Conservation (phyloP, 2,329 filamentous ascomycete genomes). For the Penicillium sp. region DNA sequence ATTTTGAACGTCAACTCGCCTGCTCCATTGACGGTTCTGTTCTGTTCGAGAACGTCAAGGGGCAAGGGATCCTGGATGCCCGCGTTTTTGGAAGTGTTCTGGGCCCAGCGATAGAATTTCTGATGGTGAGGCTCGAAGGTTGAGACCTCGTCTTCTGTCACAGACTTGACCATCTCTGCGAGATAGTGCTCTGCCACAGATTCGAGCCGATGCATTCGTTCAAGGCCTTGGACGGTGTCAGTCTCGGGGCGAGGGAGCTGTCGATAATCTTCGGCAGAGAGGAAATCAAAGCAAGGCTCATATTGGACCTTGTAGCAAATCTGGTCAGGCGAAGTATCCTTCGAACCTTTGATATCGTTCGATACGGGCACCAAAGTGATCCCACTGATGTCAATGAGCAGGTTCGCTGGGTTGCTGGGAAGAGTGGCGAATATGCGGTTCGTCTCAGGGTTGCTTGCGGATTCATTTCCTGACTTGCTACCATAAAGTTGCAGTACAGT, state of each 20-base stretch:
- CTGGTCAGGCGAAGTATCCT: slow-evolving; percentile 9
- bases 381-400: slow-evolving; percentile 15
- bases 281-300: slow-evolving; percentile 23
- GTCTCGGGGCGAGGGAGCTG: slow-evolving; percentile 13
- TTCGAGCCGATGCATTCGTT: slow-evolving; percentile 16
- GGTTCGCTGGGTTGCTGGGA: slow-evolving; percentile 7
- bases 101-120: slow-evolving; percentile 22
- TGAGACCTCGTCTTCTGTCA: slow-evolving; percentile 12
- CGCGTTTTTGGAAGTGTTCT: slow-evolving; percentile 11
- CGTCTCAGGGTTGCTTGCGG: slow-evolving; percentile 8
- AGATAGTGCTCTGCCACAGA: slow-evolving; percentile 19
- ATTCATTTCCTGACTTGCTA: slow-evolving; percentile 2
- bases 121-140: slow-evolving; percentile 14
- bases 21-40: slow-evolving; percentile 11
- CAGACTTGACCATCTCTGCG: slow-evolving; percentile 5
- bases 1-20: slow-evolving; percentile 16
- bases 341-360: slow-evolving; percentile 16
- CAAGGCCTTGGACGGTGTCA: slow-evolving; percentile 5
- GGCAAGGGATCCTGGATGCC: slow-evolving; percentile 2
- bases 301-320: slow-evolving; percentile 24
- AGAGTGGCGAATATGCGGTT: slow-evolving; percentile 19
- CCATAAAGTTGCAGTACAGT: slow-evolving; percentile 15
- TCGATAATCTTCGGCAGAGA: slow-evolving; percentile 16
- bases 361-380: slow-evolving; percentile 18
- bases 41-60: slow-evolving; percentile 10